Conservation (phyloP, 1,139 yeast genomes). For the Saccharomyces hybrid region DNA sequence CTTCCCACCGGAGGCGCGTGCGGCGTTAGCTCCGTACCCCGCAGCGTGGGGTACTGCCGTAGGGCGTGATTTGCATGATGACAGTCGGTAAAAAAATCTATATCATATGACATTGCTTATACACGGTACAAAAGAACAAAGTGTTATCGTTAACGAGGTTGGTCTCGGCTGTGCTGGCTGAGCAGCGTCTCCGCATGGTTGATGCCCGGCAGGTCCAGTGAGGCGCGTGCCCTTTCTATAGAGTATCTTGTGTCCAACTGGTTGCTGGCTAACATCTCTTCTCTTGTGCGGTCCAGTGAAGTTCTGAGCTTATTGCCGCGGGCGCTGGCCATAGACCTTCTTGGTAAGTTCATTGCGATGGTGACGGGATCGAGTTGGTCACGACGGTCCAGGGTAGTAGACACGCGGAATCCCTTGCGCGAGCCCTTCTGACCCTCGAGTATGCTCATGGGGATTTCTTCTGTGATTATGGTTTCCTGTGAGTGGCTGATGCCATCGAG, state of each 20-base stretch:
- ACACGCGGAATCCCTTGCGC: not conserved
- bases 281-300: conserved; percentile 34
- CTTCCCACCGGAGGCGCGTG: not conserved
- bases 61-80: not conserved
- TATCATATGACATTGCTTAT: not conserved
- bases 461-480: conserved; percentile 21
- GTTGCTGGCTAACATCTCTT: conserved; percentile 31
- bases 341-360: conserved; percentile 7
- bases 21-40: not conserved
- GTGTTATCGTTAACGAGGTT: not conserved
- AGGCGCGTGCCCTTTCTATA: conserved; percentile 35
- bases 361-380: not conserved
- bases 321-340: not conserved
- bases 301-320: conserved; percentile 17
- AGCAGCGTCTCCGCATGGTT: conserved; percentile 33
- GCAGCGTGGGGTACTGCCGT: not conserved
- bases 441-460: conserved; percentile 29
- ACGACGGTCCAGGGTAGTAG: conserved; percentile 6
- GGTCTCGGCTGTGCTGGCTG: conserved; percentile 17
- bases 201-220: conserved; percentile 36
- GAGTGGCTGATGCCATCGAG: conserved; percentile 12
- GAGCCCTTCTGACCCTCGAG: conserved; percentile 18
- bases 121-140: not conserved
- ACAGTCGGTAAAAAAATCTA: not conserved
- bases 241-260: conserved; percentile 34